Percentiles rank a stretch among this genome's conserved stretches.
phyloP scores from a whole-genome alignment of 169 alveolate species.

The Plasmodium chabaudi region DNA sequence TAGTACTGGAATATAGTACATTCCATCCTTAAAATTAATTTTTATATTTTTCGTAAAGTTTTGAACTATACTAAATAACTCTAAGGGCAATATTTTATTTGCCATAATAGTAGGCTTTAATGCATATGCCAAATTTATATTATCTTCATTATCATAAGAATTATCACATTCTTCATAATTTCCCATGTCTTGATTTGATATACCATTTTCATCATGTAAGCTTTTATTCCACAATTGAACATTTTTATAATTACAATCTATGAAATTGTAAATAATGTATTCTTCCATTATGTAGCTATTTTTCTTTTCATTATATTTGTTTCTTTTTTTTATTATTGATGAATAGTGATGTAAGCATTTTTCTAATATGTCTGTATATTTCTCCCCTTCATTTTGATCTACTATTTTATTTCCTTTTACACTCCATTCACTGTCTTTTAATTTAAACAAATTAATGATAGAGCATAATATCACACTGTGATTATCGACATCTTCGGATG shows the following conservation, averaged over 20 bases:
- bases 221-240: slow-evolving; percentile 31
- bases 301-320: background rate
- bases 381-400: background rate
- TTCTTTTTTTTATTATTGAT: background rate
- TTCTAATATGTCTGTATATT: background rate
- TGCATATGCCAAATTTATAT: background rate
- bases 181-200: background rate
- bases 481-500: slow-evolving; percentile 31
- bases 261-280: slow-evolving; percentile 23
- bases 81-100: slow-evolving; percentile 50
- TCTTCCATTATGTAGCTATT: slow-evolving; percentile 25
- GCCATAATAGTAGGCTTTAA: background rate
- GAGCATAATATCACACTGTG: slow-evolving; percentile 33
- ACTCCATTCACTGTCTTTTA: background rate
- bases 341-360: slow-evolving; percentile 51
- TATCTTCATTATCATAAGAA: background rate
- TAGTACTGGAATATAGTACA: slow-evolving; percentile 27
- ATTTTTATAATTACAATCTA: slow-evolving; percentile 37
- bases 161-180: background rate
- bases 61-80: slow-evolving; percentile 39
- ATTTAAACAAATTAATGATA: slow-evolving; percentile 18
- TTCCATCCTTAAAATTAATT: slow-evolving; percentile 28
- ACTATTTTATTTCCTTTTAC: too few relatives aligned
- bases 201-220: background rate
- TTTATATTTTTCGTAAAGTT: slow-evolving; percentile 53